Percentiles rank a stretch among this genome's conserved stretches.
These are phyloP conservation scores for Aureobasidium pullulans DNA, from an alignment of 2,329 filamentous ascomycete genomes.

Conservation along the genomic window DNA sequence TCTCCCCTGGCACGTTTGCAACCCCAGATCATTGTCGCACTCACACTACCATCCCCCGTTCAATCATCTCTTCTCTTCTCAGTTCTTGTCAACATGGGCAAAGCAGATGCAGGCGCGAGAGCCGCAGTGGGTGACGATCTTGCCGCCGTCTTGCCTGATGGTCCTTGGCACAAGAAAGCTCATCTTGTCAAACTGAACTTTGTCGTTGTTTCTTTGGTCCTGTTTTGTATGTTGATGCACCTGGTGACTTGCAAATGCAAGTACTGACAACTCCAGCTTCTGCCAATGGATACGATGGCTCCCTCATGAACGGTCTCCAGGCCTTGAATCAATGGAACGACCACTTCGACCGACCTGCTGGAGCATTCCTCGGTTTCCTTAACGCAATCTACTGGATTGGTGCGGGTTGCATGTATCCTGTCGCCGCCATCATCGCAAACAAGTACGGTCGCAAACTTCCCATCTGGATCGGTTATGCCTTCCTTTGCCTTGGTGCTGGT, in stretches of 20 bases:
- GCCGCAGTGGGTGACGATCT: constrained; percentile 17
- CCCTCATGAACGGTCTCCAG: constrained; percentile 41
- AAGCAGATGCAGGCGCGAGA: background rate
- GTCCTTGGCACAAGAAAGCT: constrained; percentile 19
- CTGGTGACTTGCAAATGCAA: background rate
- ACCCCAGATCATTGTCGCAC: background rate
- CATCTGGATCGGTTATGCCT: constrained; percentile 23
- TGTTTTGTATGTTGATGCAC: constrained; percentile 17
- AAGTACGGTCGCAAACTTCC: constrained; percentile 29
- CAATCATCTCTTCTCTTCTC: background rate
- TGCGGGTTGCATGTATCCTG: constrained; percentile 11
- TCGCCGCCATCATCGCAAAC: constrained; percentile 28
- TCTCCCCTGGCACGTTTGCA: background rate
- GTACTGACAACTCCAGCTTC: background rate
- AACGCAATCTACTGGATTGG: constrained; percentile 20
- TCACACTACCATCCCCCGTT: background rate
- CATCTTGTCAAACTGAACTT: constrained; percentile 18
- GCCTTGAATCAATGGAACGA: constrained; percentile 35
- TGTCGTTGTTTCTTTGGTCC: constrained; percentile 12
- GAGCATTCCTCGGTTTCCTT: constrained; percentile 32
- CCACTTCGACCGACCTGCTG: constrained; percentile 34
- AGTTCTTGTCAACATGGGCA: background rate
- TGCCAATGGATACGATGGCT: constrained; percentile 16
- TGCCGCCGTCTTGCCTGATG: constrained; percentile 14
- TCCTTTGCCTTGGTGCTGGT: constrained; percentile 25